These are phyloP conservation scores for Lagenidium giganteum DNA, from an alignment of 352 stramenopile genomes.

Conservation along the genomic window DNA sequence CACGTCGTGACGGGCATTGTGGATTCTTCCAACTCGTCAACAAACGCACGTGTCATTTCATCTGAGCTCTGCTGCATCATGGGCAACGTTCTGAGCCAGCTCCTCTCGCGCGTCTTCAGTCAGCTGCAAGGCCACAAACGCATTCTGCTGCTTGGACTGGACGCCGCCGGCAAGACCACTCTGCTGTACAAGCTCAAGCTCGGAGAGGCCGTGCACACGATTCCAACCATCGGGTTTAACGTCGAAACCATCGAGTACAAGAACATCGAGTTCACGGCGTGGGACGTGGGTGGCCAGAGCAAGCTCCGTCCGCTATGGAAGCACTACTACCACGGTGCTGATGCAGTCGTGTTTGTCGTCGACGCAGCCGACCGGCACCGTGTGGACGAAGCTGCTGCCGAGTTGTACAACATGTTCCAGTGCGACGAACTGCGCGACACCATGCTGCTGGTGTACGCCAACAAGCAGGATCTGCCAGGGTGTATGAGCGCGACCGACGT, in stretches of 20 bases:
- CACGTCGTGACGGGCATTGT: too few relatives aligned
- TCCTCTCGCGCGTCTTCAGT: slow-evolving; percentile 4
- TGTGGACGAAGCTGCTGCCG: slow-evolving; percentile 16
- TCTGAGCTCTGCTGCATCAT: too few relatives aligned
- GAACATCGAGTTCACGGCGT: slow-evolving; percentile 35
- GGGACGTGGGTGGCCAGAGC: slow-evolving; percentile 50
- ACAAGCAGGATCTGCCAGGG: slow-evolving; percentile 37
- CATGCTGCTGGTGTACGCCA: slow-evolving; percentile 33
- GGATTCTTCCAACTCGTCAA: too few relatives aligned
- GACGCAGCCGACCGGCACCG: slow-evolving; percentile 31
- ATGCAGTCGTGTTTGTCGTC: slow-evolving; percentile 66
- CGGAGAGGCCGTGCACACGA: slow-evolving; percentile 31
- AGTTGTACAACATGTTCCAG: slow-evolving; percentile 18
- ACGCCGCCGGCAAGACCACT: slow-evolving; percentile 93
- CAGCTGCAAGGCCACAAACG: slow-evolving; percentile 88
- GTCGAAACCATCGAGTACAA: slow-evolving; percentile 31
- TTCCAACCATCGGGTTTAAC: slow-evolving; percentile 56
- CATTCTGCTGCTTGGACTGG: slow-evolving; percentile 84
- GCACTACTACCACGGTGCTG: slow-evolving; percentile 40
- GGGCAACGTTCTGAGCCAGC: too few relatives aligned
- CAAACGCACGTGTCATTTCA: too few relatives aligned
- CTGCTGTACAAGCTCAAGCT: slow-evolving; percentile 78
- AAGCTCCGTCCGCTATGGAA: slow-evolving; percentile 46
- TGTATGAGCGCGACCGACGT: slow-evolving; percentile 20
- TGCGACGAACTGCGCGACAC: slow-evolving; percentile 9